These are phyloP conservation scores for Phytophthora litchii DNA, from an alignment of 352 stramenopile genomes.

Conservation along the genomic window DNA sequence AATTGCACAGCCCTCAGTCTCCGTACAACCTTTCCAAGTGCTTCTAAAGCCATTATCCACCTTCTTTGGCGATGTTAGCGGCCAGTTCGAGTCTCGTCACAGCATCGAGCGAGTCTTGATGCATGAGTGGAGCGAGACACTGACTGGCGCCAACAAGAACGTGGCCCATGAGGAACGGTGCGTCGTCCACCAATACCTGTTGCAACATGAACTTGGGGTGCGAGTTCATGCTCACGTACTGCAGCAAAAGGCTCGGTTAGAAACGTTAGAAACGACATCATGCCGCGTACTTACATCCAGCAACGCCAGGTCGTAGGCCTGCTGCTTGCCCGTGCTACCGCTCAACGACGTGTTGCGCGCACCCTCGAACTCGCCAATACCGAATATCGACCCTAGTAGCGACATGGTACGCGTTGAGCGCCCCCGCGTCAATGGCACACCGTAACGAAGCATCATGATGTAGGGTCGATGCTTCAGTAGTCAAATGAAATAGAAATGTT, in stretches of 20 bases:
- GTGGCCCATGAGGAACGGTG: constrained; percentile 82
- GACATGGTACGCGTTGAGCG: constrained; percentile 55
- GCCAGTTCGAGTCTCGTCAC: constrained; percentile 36
- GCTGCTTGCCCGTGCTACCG: constrained; percentile 63
- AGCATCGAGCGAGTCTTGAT: constrained; percentile 70
- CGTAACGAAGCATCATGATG: constrained; percentile 16
- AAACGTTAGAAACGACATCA: constrained; percentile 25
- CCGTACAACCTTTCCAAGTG: constrained; percentile 7
- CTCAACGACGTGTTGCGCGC: constrained; percentile 62
- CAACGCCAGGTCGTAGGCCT: constrained; percentile 74
- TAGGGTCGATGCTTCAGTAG: neutral
- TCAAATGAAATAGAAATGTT: neutral
- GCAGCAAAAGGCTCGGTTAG: constrained; percentile 10
- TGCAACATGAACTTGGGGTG: constrained; percentile 79
- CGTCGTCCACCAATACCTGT: constrained; percentile 64
- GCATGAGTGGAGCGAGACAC: constrained; percentile 64
- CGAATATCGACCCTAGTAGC: constrained; percentile 76
- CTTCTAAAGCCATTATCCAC: constrained; percentile 20
- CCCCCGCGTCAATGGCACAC: constrained; percentile 10
- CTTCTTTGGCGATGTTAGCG: constrained; percentile 40
- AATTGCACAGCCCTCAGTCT: constrained; percentile 5
- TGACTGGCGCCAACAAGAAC: constrained; percentile 82
- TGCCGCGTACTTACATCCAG: constrained; percentile 48
- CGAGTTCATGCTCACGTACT: constrained; percentile 85
- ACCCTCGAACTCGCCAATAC: constrained; percentile 83